Evolutionary conservation across 345 rosid species (phyloP).

Genomic region (Lagerstroemia speciosa): DNA sequence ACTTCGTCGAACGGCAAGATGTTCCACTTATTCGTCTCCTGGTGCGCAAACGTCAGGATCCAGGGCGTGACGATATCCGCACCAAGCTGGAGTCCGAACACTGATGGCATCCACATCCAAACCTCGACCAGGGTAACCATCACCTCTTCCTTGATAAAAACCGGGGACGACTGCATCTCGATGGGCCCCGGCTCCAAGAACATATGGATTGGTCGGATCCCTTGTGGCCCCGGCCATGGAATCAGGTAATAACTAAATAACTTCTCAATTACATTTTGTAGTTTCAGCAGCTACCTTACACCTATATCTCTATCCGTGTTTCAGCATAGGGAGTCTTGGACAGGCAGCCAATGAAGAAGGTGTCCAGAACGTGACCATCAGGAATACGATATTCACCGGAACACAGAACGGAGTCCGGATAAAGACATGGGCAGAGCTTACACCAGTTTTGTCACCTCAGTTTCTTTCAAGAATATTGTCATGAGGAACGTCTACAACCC

Average conservation of each 20-base stretch:
- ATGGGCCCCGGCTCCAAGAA: slow-evolving; percentile 30
- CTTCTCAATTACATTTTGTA: not conserved
- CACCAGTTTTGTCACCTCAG: not conserved
- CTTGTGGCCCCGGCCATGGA: slow-evolving; percentile 46
- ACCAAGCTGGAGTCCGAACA: slow-evolving; percentile 50
- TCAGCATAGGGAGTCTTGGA: slow-evolving; percentile 36
- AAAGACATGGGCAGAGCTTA: slow-evolving; percentile 24
- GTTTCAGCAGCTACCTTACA: not conserved
- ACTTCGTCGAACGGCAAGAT: slow-evolving; percentile 21
- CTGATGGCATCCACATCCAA: slow-evolving; percentile 47
- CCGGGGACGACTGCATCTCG: slow-evolving; percentile 56
- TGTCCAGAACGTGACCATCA: slow-evolving; percentile 14
- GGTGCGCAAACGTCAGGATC: slow-evolving; percentile 1
- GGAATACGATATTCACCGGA: slow-evolving; percentile 9
- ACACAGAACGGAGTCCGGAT: slow-evolving; percentile 26
- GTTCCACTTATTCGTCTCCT: slow-evolving; percentile 16
- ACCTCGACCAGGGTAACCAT: slow-evolving; percentile 21
- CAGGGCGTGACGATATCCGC: slow-evolving; percentile 19
- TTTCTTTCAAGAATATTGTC: slow-evolving; percentile 14
- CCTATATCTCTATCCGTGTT: not conserved
- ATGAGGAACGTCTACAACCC: slow-evolving; percentile 19
- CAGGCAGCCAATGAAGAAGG: not conserved
- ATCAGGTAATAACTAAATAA: slow-evolving; percentile 3
- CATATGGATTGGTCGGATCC: slow-evolving; percentile 22
- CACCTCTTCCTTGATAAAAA: slow-evolving; percentile 24